Evolutionary conservation across 2,329 filamentous ascomycete species (phyloP), one percentile per base, ranked within the genome.

Genomic region (Curvularia spicifera): DNA sequence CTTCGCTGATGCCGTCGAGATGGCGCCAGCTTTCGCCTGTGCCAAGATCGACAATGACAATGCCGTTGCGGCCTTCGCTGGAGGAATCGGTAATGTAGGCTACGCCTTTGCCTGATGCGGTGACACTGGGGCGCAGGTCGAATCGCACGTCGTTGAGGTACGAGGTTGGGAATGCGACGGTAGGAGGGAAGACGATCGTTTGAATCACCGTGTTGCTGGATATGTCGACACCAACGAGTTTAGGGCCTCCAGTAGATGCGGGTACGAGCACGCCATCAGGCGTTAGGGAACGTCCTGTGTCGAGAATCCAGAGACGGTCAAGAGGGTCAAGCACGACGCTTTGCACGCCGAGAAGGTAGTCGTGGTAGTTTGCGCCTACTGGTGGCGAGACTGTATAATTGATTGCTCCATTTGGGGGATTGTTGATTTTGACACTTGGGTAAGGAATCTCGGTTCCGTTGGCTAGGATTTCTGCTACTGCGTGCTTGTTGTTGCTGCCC

Each of bases 141-240:
- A 85, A 82, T 49, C 83, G 80, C 8, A 85, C 74, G 59, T 85
- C 83, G 65, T 85, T 85, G 35, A 83, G 77, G 60, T 85, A 85
- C 15, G 77, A 81, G 61, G 82, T 80, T 12, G 79, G 61, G 51
- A 76, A 81, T 5, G 80, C 81, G 9, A 84, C 81, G 6, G 71
- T 77, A 1, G 72, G 58, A 0, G 80, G 79, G 68, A 85, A 85
- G 5, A 82, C 66, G 53, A 85, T 85, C 1, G 82, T 85, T 51
- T 81, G 72, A 67, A 84, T 75, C 26, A 84, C 71, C 7, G 72
- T 70, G 66, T 84, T 75, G 51, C 73, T 81, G 4, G 65, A 67
- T 5, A 85, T 73, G 60, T 83, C 68, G 10, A 85, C 77, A 7
- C 80, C 79, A 9, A 85, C 62, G 9, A 85, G 73, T 60, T 85